These are phyloP conservation scores for Candida sakaeoensis DNA, from an alignment of 805 yeast genomes.

Conservation along the genomic window DNA sequence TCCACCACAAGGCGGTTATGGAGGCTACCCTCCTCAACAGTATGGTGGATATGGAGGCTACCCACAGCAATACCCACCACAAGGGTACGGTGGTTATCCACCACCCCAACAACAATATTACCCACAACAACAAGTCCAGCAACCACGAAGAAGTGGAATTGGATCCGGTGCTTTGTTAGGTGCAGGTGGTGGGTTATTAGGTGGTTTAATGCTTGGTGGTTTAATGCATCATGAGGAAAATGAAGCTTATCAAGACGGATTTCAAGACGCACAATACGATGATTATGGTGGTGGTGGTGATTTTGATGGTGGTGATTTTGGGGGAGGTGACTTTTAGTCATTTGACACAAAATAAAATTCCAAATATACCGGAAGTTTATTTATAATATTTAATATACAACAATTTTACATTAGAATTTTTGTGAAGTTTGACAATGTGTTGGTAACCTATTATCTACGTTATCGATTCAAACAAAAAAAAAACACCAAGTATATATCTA, in stretches of 20 bases:
- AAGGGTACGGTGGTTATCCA: constrained; percentile 13
- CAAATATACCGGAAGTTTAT: neutral
- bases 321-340: constrained; percentile 12
- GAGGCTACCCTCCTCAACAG: constrained; percentile 11
- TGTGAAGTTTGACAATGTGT: no score
- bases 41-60: constrained; percentile 11
- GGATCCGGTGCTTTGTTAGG: constrained; percentile 47
- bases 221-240: constrained; percentile 32
- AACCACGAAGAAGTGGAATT: constrained; percentile 39
- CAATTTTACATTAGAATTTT: neutral
- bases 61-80: constrained; percentile 14
- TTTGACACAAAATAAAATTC: neutral
- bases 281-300: constrained; percentile 29
- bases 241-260: constrained; percentile 23
- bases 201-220: constrained; percentile 52
- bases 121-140: constrained; percentile 17
- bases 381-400: no score
- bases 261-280: constrained; percentile 33
- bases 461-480: no score
- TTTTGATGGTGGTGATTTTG: constrained; percentile 35
- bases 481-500: no score
- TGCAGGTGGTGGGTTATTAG: constrained; percentile 53
- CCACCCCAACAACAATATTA: constrained; percentile 17
- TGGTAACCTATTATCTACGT: no score
- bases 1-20: constrained; percentile 24